Conservation (phyloP, 805 yeast genomes). For the Candida montana region DNA sequence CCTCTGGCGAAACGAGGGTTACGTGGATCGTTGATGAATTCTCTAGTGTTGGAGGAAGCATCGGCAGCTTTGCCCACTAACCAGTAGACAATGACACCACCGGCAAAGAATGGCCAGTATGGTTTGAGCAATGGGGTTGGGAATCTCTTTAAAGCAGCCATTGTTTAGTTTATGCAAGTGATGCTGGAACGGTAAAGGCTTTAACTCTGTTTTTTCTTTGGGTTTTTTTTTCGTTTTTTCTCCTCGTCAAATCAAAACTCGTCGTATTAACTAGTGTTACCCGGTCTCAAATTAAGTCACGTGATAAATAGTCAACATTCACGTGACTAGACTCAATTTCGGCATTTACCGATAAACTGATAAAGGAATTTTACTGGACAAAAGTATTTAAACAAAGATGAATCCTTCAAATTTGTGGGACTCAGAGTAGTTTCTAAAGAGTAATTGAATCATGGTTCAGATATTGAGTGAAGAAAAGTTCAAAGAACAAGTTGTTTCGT, state of each 20-base stretch:
- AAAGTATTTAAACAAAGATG: background rate
- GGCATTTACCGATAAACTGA: constrained; percentile 4
- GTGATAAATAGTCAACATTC: background rate
- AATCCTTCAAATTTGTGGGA: background rate
- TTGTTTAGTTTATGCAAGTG: constrained; percentile 6
- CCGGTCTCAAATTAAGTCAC: background rate
- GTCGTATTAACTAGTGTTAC: background rate
- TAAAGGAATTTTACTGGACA: background rate
- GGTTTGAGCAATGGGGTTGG: constrained; percentile 49
- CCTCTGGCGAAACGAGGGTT: constrained; percentile 80
- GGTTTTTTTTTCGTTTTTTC: background rate
- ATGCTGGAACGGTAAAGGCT: background rate
- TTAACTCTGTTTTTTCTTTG: background rate
- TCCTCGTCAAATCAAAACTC: constrained; percentile 2
- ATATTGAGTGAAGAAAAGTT: constrained; percentile 19
- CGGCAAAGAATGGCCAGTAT: constrained; percentile 86
- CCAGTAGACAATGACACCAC: constrained; percentile 72
- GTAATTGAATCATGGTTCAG: constrained; percentile 2
- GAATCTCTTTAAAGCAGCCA: constrained; percentile 35
- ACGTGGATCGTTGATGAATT: constrained; percentile 92
- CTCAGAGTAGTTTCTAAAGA: no score
- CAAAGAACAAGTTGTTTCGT: constrained; percentile 20
- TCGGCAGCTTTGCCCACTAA: constrained; percentile 63
- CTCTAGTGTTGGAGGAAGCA: constrained; percentile 66
- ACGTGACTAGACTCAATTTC: background rate